These are phyloP conservation scores for Crithidia thermophila DNA, from an alignment of 208 protist genomes.

Conservation along the genomic window DNA sequence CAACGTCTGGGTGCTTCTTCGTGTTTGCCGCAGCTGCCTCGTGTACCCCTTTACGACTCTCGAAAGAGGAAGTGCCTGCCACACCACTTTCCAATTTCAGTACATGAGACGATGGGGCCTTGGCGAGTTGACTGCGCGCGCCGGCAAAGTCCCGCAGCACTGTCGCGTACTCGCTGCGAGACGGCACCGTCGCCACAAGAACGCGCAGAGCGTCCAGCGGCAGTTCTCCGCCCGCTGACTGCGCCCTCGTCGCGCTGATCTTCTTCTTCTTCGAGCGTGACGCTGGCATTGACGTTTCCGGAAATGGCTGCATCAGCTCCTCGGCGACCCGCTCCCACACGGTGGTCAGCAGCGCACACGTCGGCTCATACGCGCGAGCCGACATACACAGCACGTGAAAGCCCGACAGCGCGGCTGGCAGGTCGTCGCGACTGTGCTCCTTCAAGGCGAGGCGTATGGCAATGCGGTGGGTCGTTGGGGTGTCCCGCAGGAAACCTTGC, in stretches of 20 bases:
- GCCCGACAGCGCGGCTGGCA: constrained; percentile 35
- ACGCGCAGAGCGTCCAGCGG: neutral
- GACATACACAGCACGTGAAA: constrained; percentile 28
- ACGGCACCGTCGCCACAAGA: constrained; percentile 20
- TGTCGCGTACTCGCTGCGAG: constrained; percentile 12
- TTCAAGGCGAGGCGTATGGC: constrained; percentile 46
- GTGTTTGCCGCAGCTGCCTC: neutral
- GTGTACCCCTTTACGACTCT: neutral
- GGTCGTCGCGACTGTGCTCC: constrained; percentile 43
- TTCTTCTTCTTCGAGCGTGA: neutral
- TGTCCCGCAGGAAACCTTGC: constrained; percentile 30
- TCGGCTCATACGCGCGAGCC: constrained; percentile 20
- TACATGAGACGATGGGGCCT: too few species aligned
- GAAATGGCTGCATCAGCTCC: constrained; percentile 31
- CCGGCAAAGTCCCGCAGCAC: constrained; percentile 18
- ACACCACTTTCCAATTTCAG: neutral
- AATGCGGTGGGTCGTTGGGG: constrained; percentile 34
- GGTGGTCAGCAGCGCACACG: constrained; percentile 28
- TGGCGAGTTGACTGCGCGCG: too few species aligned
- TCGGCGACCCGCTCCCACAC: constrained; percentile 33
- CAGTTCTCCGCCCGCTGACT: neutral
- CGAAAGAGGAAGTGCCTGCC: neutral
- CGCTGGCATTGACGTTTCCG: neutral
- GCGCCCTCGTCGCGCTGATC: neutral
- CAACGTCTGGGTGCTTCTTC: neutral